These are phyloP conservation scores for Volvariella volvacea DNA, from an alignment of 1,284 basidiomycete genomes.

Conservation along the genomic window DNA sequence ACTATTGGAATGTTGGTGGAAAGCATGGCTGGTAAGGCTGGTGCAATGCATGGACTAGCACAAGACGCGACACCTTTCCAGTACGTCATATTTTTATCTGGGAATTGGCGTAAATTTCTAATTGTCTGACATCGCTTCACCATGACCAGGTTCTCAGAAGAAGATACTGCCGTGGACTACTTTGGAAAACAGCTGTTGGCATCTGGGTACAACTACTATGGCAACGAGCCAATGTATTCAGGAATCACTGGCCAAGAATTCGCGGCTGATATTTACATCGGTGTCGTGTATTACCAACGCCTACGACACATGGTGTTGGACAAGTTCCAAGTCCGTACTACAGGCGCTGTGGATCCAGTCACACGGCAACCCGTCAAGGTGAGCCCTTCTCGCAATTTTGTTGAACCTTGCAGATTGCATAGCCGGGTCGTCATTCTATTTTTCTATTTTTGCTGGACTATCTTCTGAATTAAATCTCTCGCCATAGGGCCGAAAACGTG, in stretches of 20 bases:
- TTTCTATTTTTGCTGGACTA: conserved; percentile 2
- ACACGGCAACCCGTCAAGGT: conserved; percentile 98
- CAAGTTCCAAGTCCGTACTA: conserved; percentile 99
- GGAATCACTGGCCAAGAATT: conserved; percentile 99
- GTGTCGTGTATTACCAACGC: conserved; percentile 98
- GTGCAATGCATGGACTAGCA: conserved; percentile 95
- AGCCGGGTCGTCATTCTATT: conserved; percentile 1
- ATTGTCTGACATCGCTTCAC: conserved; percentile 10
- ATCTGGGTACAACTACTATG: conserved; percentile 98
- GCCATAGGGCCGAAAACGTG: conserved; percentile 91
- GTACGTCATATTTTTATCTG: conserved; percentile 35
- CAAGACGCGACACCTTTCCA: conserved; percentile 99
- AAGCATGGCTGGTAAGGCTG: conserved; percentile 97
- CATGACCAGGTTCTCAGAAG: conserved; percentile 78
- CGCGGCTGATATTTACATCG: conserved; percentile 96
- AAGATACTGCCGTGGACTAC: conserved; percentile 94
- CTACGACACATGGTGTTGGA: conserved; percentile 99
- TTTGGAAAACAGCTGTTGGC: conserved; percentile 94
- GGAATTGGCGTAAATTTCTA: background rate
- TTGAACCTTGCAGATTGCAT: too few relatives aligned
- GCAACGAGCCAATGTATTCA: conserved; percentile 99
- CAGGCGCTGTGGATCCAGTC: conserved; percentile 92
- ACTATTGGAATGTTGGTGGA: conserved; percentile 99
- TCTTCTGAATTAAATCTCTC: conserved; percentile 6
- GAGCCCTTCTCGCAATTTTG: conserved; percentile 16